Evolutionary conservation across 352 stramenopile genomes (phyloP), one percentile per base, ranked within the genome.

Genomic region (Globisporangium sylvaticum): DNA sequence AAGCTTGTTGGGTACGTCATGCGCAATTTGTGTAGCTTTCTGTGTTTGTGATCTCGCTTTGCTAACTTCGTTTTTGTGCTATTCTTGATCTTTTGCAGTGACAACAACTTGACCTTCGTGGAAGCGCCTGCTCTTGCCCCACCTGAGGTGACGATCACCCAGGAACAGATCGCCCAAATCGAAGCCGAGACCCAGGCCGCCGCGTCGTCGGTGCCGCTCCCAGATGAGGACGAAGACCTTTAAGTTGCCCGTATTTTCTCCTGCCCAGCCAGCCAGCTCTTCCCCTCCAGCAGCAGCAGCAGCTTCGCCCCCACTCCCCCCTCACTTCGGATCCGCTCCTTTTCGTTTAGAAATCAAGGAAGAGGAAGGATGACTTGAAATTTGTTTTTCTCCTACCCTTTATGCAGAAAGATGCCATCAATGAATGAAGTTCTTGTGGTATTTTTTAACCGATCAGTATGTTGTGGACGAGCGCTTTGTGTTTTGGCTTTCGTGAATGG

Each of bases 81-180:
- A 46, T 48, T 59, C 27, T 73, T 27, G 31, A 32, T 29, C 18
- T 58, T 66, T 12, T 71, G 12, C 66, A 96, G 90, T 61, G 95
- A 99, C 84, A 98, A 99, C 82, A 97, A 98, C 77, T 79, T 99
- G 79, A 96, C 96, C 58, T 99, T 99, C 73, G 97, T 99, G 22
- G 98, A 99, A 83, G 96, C 96, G 24, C 96, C 96, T 54, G 97
- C 97, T 12, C 87, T 99, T 76, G 88, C 90, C 62, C 97, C 97
- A 67, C 97, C 98, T 73, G 97, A 99, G 79, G 97, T 99, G 70
- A 81, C 84, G 15, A 97, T 99, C 72, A 91, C 98, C 76, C 79
- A 97, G 72, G 88, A 87, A 67, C 94, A 98, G 71, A 96, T 98
- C 74, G 71, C 78, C 66, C 83, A 95, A 75, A 97, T 98, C 76